A percentile compares a stretch with the other conserved stretches of the same genome.
Evolutionary conservation across 306 rosid species (phyloP).

Genomic region (Quercus rubra): DNA sequence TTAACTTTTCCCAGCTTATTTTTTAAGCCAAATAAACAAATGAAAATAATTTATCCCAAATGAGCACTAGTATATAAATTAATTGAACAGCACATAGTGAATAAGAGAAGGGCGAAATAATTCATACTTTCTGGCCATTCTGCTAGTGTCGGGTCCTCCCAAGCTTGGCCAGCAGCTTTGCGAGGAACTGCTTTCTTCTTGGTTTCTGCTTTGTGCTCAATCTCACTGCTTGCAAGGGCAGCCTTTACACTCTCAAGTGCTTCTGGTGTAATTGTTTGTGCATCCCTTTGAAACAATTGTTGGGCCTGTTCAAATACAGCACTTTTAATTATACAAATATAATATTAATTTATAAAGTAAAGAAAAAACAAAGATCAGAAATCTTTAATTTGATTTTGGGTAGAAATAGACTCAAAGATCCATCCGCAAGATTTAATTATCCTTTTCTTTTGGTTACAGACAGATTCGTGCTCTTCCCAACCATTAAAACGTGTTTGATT

Average conservation of each 20-base stretch:
- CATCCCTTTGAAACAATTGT: slow-evolving; percentile 91
- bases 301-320: slow-evolving; percentile 60
- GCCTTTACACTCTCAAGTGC: slow-evolving; percentile 95
- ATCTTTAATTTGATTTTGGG: too few species aligned
- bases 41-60: too few species aligned
- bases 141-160: slow-evolving; percentile 96
- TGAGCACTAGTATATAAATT: not conserved
- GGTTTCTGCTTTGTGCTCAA: slow-evolving; percentile 74
- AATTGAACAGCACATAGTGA: not conserved
- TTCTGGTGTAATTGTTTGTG: slow-evolving; percentile 83
- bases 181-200: slow-evolving; percentile 95
- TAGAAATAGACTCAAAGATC: too few species aligned
- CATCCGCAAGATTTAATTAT: not conserved
- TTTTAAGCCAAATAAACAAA: too few species aligned
- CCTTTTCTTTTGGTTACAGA: not conserved
- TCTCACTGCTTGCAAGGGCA: slow-evolving; percentile 85
- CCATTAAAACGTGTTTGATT: not conserved
- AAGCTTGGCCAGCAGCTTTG: slow-evolving; percentile 88
- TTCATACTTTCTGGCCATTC: slow-evolving; percentile 93
- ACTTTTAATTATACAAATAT: not conserved
- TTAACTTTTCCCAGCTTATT: too few species aligned
- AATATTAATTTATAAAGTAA: not conserved
- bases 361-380: not conserved
- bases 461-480: not conserved
- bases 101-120: not conserved